A percentile compares a stretch with the other conserved stretches of the same genome.
Conservation (phyloP, 225 moss, liverwort and hornwort genomes). For the Pleurozium schreberi region DNA sequence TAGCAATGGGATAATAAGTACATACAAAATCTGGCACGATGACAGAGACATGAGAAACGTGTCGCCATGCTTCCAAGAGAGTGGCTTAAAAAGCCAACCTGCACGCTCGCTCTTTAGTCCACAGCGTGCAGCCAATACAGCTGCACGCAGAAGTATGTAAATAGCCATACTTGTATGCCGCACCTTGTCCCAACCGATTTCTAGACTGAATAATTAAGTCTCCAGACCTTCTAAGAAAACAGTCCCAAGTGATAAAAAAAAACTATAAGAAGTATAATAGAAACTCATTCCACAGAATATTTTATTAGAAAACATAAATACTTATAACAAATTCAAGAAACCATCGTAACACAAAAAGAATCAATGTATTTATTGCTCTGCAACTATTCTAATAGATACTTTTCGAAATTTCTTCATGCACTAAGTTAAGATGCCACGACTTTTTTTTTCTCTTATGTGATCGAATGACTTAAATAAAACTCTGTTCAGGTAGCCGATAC, state of each 20-base stretch:
- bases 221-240: background rate
- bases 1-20: constrained; percentile 1
- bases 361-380: background rate
- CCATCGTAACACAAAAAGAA: background rate
- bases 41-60: constrained; percentile 93
- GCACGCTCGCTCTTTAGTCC: constrained; percentile 66
- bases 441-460: background rate
- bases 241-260: background rate
- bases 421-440: background rate
- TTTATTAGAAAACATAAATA: background rate
- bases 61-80: constrained; percentile 95
- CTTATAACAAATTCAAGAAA: background rate
- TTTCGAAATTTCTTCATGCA: background rate
- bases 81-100: constrained; percentile 72
- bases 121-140: constrained; percentile 87
- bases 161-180: constrained; percentile 97
- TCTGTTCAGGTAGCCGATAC: background rate
- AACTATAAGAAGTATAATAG: background rate
- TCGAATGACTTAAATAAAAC: background rate
- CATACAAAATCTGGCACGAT: constrained; percentile 92
- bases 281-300: background rate
- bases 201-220: background rate
- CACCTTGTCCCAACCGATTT: constrained; percentile 12
- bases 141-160: constrained; percentile 80
- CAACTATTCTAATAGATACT: background rate